These are phyloP conservation scores for Wickerhamomyces tratensis DNA, from an alignment of 805 yeast genomes.

Conservation along the genomic window DNA sequence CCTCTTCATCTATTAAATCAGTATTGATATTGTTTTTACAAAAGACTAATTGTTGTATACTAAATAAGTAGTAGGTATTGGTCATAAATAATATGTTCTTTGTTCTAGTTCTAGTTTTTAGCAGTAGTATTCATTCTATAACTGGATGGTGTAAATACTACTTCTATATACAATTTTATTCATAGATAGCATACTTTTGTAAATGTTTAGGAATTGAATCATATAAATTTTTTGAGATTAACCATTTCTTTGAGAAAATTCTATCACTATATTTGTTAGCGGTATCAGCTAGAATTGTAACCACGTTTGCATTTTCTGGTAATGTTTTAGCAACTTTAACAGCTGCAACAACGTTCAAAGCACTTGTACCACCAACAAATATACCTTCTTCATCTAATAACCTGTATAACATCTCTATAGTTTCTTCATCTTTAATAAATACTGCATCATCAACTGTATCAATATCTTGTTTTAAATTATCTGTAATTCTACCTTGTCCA, in stretches of 20 bases:
- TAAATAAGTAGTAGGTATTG: no score
- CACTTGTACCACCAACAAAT: slow-evolving; percentile 85
- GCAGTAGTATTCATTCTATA: no score
- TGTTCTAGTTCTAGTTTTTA: no score
- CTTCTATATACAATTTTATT: slow-evolving; percentile 3
- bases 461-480: slow-evolving; percentile 65
- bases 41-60: no score
- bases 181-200: slow-evolving; percentile 50
- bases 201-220: slow-evolving; percentile 61
- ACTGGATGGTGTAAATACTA: no score
- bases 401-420: slow-evolving; percentile 77
- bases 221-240: slow-evolving; percentile 56
- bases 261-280: slow-evolving; percentile 85
- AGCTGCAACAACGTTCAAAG: slow-evolving; percentile 88
- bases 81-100: no score
- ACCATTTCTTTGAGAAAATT: slow-evolving; percentile 70
- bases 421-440: slow-evolving; percentile 66
- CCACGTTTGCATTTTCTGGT: slow-evolving; percentile 76
- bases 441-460: slow-evolving; percentile 73
- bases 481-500: slow-evolving; percentile 91
- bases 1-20: no score
- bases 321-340: slow-evolving; percentile 59
- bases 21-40: no score
- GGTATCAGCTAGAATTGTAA: slow-evolving; percentile 82
- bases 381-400: slow-evolving; percentile 85